Base-by-base conservation (phyloP, 306 rosid species). In the Luffa acutangula region DNA sequence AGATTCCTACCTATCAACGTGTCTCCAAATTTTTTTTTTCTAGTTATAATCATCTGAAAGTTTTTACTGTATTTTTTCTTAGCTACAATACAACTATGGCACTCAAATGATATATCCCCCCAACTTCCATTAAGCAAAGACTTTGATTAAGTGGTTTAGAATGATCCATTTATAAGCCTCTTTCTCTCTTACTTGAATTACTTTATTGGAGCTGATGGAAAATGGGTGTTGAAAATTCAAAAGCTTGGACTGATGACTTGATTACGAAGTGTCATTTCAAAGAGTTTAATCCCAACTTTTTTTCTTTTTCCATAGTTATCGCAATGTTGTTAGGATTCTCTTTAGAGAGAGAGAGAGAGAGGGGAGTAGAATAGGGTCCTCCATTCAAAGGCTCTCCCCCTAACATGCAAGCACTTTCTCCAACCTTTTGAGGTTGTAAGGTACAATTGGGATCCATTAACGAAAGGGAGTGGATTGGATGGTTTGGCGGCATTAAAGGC, bases 331-430 rank as follows among this genome's bases (percentile, higher is more conserved):
- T 73, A 73, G 77, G 77, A 46, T 73, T 31, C 14, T 25, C 15
- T 73, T 34, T 60, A 62, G 11, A 62, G 42, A 62, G 42, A 62
- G 25, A 25, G 39, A 62, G 31, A 18, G 69, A 31, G n/a, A 45
- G 36, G 20, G 17, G 31, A 33, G 46, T 7, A n/a, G 78, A 75
- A 75, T 49, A 51, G 76, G 78, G 78, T 48, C 60, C 78, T 58
- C 31, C 45, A 7, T 34, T 7, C 3, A n/a, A 71, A 48, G 15
- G 37, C 77, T 31, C 42, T 13, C 41, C 59, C 13, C 78, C 48
- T 75, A 75, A 75, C 21, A 31, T 52, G 49, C 78, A 1, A 39
- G 10, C 78, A 75, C 78, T 75, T 75, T 75, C 78, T 75, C 78
- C 49, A 53, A 75, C 78, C 63, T 75, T 36, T 53, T 52, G 78